Base-by-base conservation (phyloP, 2,329 filamentous ascomycete genomes). In the Sporothrix mexicana region DNA sequence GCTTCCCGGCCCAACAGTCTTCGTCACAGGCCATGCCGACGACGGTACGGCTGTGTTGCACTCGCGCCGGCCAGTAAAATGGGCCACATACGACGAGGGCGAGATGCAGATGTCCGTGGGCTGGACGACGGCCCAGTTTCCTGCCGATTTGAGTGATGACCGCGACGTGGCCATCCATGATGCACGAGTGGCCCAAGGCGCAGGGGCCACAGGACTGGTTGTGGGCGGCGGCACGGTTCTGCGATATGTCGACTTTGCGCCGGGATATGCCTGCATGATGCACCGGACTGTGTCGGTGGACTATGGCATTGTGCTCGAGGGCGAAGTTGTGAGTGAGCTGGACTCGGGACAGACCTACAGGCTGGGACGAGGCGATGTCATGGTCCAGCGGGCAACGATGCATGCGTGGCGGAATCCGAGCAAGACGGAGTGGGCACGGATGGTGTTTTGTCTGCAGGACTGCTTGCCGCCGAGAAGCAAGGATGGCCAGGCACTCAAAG, bases 351-450 rank as follows among this genome's bases (percentile, higher is more conserved):
- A 74, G 73, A 73, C 73, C 51, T 62, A 47, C 13, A 57, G 71
- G 8, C 64, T 77, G 75, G 30, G 61, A 15, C 67, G 74, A 17
- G 76, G 76, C 51, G 76, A 77, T 12, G 80, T 84, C 77, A 84
- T 78, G 4, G 82, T 82, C 78, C 82, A 84, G 73, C 83, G 83
- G 7, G 81, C 83, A 0, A 88, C 87, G 2, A 86, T 84, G 80
- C 87, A 89, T 77, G 83, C 83, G 36, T 88, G 86, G 87, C 78
- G 81, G 67, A 88, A 88, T 73, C 77, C 80, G 17, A 85, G 82
- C 74, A 74, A 79, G 64, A 85, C 82, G 15, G 82, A 84, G 67
- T 87, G 85, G 85, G 80, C 84, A 17, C 78, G 85, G 15, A 82
- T 87, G 79, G 74, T 79, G 78, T 79, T 85, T 78, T 81, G 84